These are phyloP conservation scores for Ashbya aceris DNA, from an alignment of 1,139 yeast species.

Conservation along the genomic window DNA sequence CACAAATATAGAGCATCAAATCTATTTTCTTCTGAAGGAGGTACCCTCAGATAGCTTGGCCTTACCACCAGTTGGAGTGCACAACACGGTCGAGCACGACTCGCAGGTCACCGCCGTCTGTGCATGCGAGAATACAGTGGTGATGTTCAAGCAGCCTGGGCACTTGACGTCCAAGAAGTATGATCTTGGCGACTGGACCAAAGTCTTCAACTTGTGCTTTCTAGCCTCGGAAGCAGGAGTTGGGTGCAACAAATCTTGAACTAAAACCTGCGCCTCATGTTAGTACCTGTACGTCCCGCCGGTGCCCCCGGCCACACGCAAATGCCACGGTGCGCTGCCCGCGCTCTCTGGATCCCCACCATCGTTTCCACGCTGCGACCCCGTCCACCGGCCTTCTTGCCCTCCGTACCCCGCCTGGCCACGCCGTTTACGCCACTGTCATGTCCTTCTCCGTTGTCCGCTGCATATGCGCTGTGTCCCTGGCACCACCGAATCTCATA, in stretches of 20 bases:
- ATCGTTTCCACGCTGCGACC: not conserved
- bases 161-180: conserved; percentile 99
- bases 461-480: too few relatives aligned
- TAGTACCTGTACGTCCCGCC: too few relatives aligned
- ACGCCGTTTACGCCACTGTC: too few relatives aligned
- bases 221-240: conserved; percentile 90
- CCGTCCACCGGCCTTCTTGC: not conserved
- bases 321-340: not conserved
- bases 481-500: not conserved
- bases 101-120: conserved; percentile 99
- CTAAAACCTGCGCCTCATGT: conserved; percentile 56
- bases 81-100: conserved; percentile 94
- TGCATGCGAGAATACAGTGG: conserved; percentile 99
- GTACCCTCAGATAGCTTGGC: conserved; percentile 99
- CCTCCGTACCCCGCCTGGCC: not conserved
- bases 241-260: conserved; percentile 97
- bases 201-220: conserved; percentile 95
- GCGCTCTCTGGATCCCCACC: not conserved
- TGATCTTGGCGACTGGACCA: conserved; percentile 97
- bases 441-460: too few relatives aligned
- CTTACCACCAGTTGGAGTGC: conserved; percentile 99
- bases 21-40: conserved; percentile 98
- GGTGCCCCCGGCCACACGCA: too few relatives aligned
- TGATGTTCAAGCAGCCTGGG: conserved; percentile 98
- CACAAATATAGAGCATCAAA: conserved; percentile 18